These are phyloP conservation scores for Eucalyptus polybractea DNA, from an alignment of 345 rosid species.

Conservation along the genomic window DNA sequence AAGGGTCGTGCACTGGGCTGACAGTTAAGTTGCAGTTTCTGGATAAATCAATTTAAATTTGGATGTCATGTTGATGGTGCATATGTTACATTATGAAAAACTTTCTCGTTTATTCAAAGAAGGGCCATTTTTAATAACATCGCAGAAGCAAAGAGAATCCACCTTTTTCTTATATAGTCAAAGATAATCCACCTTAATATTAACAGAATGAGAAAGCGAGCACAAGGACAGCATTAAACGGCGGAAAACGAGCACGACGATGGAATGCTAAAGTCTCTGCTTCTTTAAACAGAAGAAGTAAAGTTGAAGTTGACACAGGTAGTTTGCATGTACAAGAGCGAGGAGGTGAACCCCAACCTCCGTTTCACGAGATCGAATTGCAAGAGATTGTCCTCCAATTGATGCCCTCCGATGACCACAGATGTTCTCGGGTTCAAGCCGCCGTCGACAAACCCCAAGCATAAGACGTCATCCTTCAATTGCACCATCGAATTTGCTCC, in stretches of 20 bases:
- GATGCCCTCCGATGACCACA: constrained; percentile 24
- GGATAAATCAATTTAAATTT: background rate
- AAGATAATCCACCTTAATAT: background rate
- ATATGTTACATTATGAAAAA: background rate
- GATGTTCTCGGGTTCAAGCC: constrained; percentile 13
- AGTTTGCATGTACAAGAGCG: constrained; percentile 16
- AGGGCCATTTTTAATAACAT: background rate
- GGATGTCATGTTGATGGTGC: background rate
- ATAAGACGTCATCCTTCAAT: constrained; percentile 7
- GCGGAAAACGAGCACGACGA: background rate
- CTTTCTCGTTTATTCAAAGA: background rate
- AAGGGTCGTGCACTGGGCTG: background rate
- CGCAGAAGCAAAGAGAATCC: background rate
- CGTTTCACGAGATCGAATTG: constrained; percentile 22
- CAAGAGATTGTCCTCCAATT: constrained; percentile 22
- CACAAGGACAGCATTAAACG: background rate
- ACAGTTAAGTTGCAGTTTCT: background rate
- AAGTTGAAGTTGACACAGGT: constrained; percentile 59
- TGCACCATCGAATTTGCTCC: constrained; percentile 35
- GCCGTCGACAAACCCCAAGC: constrained; percentile 25
- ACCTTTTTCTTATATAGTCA: background rate
- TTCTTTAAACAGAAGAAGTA: constrained; percentile 19
- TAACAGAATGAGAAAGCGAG: background rate
- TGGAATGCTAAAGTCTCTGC: background rate
- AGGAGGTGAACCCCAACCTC: constrained; percentile 23